A percentile compares a stretch with the other conserved stretches of the same genome.
Conservation (phyloP, 768 basidiomycete genomes). For the Amanita pallidorosea region DNA sequence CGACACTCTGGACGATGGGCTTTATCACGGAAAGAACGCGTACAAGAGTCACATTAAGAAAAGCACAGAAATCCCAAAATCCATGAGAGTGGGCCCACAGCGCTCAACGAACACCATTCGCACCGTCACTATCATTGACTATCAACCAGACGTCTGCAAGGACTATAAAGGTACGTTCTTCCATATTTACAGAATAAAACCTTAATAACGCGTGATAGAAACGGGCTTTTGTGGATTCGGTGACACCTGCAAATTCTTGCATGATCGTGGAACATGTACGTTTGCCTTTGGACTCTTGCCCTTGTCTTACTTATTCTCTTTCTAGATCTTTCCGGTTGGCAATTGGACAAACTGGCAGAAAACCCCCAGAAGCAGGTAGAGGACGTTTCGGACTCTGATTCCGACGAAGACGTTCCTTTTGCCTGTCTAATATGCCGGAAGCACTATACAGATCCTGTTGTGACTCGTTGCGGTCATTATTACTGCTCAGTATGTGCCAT, state of each 20-base stretch:
- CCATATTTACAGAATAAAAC: neutral
- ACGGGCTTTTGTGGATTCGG: slow-evolving; percentile 99
- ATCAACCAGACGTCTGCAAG: slow-evolving; percentile 98
- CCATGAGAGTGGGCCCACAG: slow-evolving; percentile 79
- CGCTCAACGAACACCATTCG: slow-evolving; percentile 73
- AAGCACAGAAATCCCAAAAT: slow-evolving; percentile 75
- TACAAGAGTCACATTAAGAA: slow-evolving; percentile 78
- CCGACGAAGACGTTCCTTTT: slow-evolving; percentile 86
- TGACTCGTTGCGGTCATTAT: slow-evolving; percentile 94
- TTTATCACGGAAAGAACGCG: slow-evolving; percentile 78
- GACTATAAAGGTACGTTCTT: slow-evolving; percentile 86
- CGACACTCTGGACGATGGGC: slow-evolving; percentile 68
- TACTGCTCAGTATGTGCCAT: slow-evolving; percentile 95
- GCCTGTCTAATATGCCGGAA: slow-evolving; percentile 97
- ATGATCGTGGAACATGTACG: slow-evolving; percentile 92
- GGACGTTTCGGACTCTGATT: slow-evolving; percentile 53
- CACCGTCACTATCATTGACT: slow-evolving; percentile 92
- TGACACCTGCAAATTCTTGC: slow-evolving; percentile 97
- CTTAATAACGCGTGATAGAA: slow-evolving; percentile 37
- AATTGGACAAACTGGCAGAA: slow-evolving; percentile 88
- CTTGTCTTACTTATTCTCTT: slow-evolving; percentile 3
- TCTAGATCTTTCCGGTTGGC: slow-evolving; percentile 94
- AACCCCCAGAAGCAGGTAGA: slow-evolving; percentile 54
- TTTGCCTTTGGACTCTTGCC: slow-evolving; percentile 12
- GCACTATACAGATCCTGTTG: slow-evolving; percentile 89